phyloP scores from a whole-genome alignment of 768 basidiomycete genomes.

The Leccinum uliginosum region DNA sequence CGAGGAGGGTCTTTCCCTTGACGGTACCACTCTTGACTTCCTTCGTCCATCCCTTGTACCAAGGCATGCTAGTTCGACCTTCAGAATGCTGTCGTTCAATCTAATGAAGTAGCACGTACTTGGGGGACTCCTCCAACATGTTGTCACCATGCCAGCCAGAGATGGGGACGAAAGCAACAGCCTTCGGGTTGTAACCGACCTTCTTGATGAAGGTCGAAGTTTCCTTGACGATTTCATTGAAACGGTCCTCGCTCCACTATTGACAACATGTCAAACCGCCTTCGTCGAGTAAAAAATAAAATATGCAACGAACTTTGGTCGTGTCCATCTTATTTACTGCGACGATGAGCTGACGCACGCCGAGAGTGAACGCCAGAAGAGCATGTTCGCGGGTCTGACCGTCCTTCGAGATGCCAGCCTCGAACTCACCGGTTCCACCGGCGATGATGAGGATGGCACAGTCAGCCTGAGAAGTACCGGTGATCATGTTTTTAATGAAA shows the following conservation, averaged over 20 bases:
- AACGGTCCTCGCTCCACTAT: constrained; percentile 98
- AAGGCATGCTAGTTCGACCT: constrained; percentile 71
- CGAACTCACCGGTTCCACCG: constrained; percentile 99
- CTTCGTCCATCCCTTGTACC: constrained; percentile 99
- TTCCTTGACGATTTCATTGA: constrained; percentile 99
- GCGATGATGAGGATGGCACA: constrained; percentile 99
- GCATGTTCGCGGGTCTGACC: constrained; percentile 99
- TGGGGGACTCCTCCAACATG: constrained; percentile 98
- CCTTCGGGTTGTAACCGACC: constrained; percentile 99
- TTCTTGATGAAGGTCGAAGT: constrained; percentile 98
- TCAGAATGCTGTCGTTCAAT: constrained; percentile 14
- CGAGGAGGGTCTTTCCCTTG: constrained; percentile 99
- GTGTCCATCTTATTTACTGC: constrained; percentile 99
- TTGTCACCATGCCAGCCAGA: constrained; percentile 99
- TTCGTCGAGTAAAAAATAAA: not conserved
- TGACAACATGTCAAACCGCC: constrained; percentile 2
- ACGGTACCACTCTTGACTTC: constrained; percentile 88
- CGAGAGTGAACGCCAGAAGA: constrained; percentile 98
- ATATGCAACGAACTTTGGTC: constrained; percentile 62
- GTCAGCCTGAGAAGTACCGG: constrained; percentile 99
- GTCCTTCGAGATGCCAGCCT: constrained; percentile 99
- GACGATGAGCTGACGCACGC: constrained; percentile 99
- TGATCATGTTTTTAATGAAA: constrained; percentile 99
- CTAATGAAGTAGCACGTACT: constrained; percentile 47
- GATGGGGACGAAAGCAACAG: constrained; percentile 98